Evolutionary conservation across 2,329 filamentous ascomycete genomes (phyloP).

Genomic region (Epichloe coenophiala): DNA sequence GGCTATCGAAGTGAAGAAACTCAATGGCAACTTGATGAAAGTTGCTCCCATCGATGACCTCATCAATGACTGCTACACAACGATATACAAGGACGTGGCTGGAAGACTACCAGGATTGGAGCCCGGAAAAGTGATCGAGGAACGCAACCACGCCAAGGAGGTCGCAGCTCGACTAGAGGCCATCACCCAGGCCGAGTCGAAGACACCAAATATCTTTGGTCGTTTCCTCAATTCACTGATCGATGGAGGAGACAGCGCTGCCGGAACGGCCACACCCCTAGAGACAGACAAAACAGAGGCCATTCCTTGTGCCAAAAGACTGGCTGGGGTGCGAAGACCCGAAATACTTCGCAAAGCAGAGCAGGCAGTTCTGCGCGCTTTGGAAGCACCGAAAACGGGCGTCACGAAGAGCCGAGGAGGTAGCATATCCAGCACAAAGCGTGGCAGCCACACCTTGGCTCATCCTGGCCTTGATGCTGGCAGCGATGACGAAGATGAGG

Average conservation of each 20-base stretch:
- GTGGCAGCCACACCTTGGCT: constrained; percentile 26
- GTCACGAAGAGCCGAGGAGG: constrained; percentile 33
- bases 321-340: constrained; percentile 34
- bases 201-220: constrained; percentile 23
- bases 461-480: constrained; percentile 21
- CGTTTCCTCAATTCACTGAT: constrained; percentile 30
- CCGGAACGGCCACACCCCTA: constrained; percentile 20
- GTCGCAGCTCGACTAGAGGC: constrained; percentile 23
- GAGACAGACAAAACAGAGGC: constrained; percentile 28
- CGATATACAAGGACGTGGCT: constrained; percentile 56
- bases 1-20: constrained; percentile 45
- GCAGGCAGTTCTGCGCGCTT: constrained; percentile 36
- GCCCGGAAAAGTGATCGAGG: constrained; percentile 33
- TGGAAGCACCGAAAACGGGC: constrained; percentile 34
- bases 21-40: constrained; percentile 84
- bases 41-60: constrained; percentile 77
- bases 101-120: constrained; percentile 41
- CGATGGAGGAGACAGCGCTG: constrained; percentile 23
- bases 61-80: constrained; percentile 80
- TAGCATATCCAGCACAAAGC: constrained; percentile 38
- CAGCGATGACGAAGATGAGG: constrained; percentile 28
- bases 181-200: constrained; percentile 15
- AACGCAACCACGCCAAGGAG: constrained; percentile 28
- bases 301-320: constrained; percentile 25
- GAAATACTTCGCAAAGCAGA: constrained; percentile 51